Evolutionary conservation across 2,329 filamentous ascomycete genomes (phyloP).

Genomic region (Verticillium nonalfalfae): DNA sequence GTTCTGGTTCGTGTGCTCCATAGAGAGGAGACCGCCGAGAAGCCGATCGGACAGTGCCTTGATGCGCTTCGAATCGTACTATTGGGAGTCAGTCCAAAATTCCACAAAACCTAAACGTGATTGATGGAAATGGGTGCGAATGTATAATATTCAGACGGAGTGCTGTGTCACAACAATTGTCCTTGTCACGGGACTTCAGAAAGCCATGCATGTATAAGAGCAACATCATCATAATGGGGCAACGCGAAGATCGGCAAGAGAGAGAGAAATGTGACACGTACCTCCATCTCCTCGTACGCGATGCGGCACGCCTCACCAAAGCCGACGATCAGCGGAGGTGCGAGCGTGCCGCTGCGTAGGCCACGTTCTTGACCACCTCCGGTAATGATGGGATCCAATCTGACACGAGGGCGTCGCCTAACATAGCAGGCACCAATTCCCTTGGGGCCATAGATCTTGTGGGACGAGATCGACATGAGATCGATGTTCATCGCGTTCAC

Average conservation of each 20-base stretch:
- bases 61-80: slow-evolving; percentile 92
- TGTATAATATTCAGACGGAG: slow-evolving; percentile 49
- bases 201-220: slow-evolving; percentile 84
- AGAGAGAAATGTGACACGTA: slow-evolving; percentile 43
- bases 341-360: slow-evolving; percentile 86
- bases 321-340: slow-evolving; percentile 81
- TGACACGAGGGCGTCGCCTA: slow-evolving; percentile 83
- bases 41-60: slow-evolving; percentile 77
- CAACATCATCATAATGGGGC: slow-evolving; percentile 62
- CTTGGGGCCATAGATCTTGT: slow-evolving; percentile 98
- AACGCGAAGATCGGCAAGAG: slow-evolving; percentile 13
- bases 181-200: slow-evolving; percentile 66
- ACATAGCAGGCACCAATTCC: slow-evolving; percentile 96
- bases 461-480: slow-evolving; percentile 96
- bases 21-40: slow-evolving; percentile 70
- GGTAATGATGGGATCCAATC: slow-evolving; percentile 91
- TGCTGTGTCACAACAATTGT: slow-evolving; percentile 59
- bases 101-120: neutral
- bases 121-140: neutral
- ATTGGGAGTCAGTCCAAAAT: neutral
- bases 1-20: slow-evolving; percentile 92
- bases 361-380: slow-evolving; percentile 96
- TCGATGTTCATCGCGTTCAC: slow-evolving; percentile 98
- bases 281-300: slow-evolving; percentile 81
- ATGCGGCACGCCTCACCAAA: slow-evolving; percentile 95